phyloP scores from a whole-genome alignment of 2,329 filamentous ascomycete species.

The Pseudovirgaria hyperparasitica region DNA sequence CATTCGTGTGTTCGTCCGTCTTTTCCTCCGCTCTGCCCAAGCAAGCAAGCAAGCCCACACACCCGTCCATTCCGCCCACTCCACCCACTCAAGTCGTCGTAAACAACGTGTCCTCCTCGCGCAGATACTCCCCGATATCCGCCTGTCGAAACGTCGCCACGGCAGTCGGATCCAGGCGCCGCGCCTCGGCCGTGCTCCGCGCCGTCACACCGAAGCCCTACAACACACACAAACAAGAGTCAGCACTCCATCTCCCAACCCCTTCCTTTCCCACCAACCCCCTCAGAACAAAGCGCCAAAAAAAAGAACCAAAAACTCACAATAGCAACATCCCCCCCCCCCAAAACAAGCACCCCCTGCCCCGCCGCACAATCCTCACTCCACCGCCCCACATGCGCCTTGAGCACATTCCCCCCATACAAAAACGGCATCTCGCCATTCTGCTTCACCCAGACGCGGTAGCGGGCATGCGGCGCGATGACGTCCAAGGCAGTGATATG shows the following conservation, averaged over 20 bases:
- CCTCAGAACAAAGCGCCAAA: not conserved
- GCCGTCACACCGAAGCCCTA: constrained; percentile 87
- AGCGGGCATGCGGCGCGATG: constrained; percentile 79
- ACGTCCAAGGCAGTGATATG: constrained; percentile 88
- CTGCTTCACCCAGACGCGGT: constrained; percentile 93
- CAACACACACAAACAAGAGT: constrained; percentile 2
- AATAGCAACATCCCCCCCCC: constrained; percentile 78
- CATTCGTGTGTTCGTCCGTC: too few relatives aligned
- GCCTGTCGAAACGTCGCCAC: constrained; percentile 84
- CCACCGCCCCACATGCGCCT: constrained; percentile 71
- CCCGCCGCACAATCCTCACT: constrained; percentile 89
- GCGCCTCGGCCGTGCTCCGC: constrained; percentile 70
- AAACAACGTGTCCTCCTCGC: constrained; percentile 61
- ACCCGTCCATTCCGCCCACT: too few relatives aligned
- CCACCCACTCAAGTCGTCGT: constrained; percentile 29
- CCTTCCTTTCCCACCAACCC: constrained; percentile 2
- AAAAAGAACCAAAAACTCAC: constrained; percentile 23
- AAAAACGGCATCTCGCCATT: constrained; percentile 97
- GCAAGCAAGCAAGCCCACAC: too few relatives aligned
- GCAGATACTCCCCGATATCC: constrained; percentile 87
- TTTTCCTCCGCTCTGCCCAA: too few relatives aligned
- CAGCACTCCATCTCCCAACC: not conserved
- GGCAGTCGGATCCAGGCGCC: constrained; percentile 78
- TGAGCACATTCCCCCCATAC: constrained; percentile 83
- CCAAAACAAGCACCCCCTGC: constrained; percentile 78